Conservation (phyloP, 139 green algal species). For the Deuterostichococcus epilithicus region DNA sequence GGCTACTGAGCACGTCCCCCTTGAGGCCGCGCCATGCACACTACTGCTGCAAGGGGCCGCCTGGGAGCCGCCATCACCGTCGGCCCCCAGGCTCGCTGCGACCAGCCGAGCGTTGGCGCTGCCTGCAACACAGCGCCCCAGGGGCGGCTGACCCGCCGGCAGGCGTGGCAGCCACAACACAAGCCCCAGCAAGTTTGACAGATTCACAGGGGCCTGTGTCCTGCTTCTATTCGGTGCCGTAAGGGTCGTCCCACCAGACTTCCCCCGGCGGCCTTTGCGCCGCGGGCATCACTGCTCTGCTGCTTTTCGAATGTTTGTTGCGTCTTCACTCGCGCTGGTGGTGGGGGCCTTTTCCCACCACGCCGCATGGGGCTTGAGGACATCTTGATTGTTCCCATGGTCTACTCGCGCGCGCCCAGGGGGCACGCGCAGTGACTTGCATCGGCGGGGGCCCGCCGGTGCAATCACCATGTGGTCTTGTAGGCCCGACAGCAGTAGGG, state of each 20-base stretch:
- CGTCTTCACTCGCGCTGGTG: neutral
- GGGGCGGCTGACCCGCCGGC: neutral
- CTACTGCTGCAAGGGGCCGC: neutral
- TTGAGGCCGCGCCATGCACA: neutral
- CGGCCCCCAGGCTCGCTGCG: neutral
- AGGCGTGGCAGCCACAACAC: neutral
- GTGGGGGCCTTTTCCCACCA: too few species aligned
- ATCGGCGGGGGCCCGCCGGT: neutral
- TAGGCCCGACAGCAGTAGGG: slow-evolving; percentile 1
- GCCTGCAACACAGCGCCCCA: neutral
- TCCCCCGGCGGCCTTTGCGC: neutral
- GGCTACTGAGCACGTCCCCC: neutral
- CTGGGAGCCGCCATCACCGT: too few species aligned
- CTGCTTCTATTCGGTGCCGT: neutral
- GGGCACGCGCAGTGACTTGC: neutral
- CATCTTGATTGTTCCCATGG: neutral
- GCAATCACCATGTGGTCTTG: neutral
- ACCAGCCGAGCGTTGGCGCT: too few species aligned
- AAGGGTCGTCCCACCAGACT: neutral
- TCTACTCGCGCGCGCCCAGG: too few species aligned
- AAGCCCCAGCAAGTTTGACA: neutral
- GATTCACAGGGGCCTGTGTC: too few species aligned
- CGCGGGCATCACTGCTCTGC: neutral
- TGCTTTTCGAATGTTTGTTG: neutral
- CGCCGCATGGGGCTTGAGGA: too few species aligned